phyloP scores from a whole-genome alignment of 768 basidiomycete genomes.

The Strobilomyces dryophilus region DNA sequence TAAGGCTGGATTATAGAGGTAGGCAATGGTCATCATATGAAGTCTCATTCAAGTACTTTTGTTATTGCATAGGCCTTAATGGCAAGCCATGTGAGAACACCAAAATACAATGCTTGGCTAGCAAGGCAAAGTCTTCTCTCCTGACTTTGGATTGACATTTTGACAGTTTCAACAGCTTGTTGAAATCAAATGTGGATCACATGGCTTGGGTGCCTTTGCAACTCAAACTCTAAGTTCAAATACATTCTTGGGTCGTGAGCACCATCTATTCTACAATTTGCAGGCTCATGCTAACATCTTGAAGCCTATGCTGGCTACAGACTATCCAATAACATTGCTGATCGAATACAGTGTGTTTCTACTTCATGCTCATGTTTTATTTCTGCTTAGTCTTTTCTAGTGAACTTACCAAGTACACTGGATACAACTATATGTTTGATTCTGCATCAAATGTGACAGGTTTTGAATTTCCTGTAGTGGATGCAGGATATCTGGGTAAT shows the following conservation, averaged over 20 bases:
- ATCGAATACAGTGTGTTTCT: conserved; percentile 1
- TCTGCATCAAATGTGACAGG: not conserved
- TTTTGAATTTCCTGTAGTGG: conserved; percentile 11
- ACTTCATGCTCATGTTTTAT: too few relatives aligned
- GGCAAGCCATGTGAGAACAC: conserved; percentile 27
- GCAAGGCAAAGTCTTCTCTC: conserved; percentile 16
- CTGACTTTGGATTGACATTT: not conserved
- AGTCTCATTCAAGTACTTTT: not conserved
- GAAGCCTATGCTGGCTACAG: conserved; percentile 41
- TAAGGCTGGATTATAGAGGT: conserved; percentile 19
- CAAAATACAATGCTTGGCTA: conserved; percentile 20
- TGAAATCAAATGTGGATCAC: conserved; percentile 31
- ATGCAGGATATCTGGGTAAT: conserved; percentile 43
- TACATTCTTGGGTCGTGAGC: conserved; percentile 34
- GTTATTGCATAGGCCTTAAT: conserved; percentile 11
- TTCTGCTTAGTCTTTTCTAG: conserved; percentile 2
- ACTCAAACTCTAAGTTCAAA: conserved; percentile 14
- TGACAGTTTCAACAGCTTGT: conserved; percentile 26
- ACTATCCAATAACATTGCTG: conserved; percentile 12
- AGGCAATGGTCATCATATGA: not conserved
- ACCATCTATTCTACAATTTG: not conserved
- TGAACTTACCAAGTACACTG: conserved; percentile 5
- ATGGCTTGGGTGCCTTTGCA: conserved; percentile 48
- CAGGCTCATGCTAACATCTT: not conserved
- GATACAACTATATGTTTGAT: conserved; percentile 36